A percentile compares a stretch with the other conserved stretches of the same genome.
phyloP scores from a whole-genome alignment of 1,139 yeast genomes.

The Pichia sp. region DNA sequence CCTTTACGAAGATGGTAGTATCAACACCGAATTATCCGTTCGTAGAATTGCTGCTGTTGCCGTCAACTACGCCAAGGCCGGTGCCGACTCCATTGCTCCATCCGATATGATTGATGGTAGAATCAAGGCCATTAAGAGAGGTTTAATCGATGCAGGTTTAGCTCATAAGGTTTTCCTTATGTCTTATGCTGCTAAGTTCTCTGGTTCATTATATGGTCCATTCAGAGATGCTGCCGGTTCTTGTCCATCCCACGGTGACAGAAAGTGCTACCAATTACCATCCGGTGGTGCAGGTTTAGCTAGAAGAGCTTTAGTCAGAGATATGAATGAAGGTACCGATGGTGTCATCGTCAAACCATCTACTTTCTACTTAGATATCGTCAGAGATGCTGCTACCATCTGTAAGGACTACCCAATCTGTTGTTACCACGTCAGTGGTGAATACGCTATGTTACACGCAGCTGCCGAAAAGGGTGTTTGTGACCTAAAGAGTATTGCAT shows the following conservation, averaged over 20 bases:
- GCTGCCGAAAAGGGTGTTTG: constrained; percentile 96
- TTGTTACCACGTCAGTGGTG: constrained; percentile 97
- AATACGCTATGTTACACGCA: constrained; percentile 97
- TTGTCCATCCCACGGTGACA: constrained; percentile 85
- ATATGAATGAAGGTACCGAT: constrained; percentile 91
- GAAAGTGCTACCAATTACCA: constrained; percentile 92
- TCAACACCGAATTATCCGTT: constrained; percentile 74
- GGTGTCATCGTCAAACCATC: constrained; percentile 97
- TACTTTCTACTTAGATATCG: constrained; percentile 88
- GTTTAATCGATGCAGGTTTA: constrained; percentile 76
- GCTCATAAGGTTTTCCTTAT: constrained; percentile 88
- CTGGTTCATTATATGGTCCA: constrained; percentile 93
- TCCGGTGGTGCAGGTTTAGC: constrained; percentile 93
- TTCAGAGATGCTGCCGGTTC: constrained; percentile 98
- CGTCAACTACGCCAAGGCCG: constrained; percentile 92
- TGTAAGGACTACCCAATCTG: constrained; percentile 87
- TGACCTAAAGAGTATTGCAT: constrained; percentile 86
- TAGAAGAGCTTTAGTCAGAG: constrained; percentile 84
- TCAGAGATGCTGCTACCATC: constrained; percentile 81
- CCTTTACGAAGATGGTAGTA: constrained; percentile 78
- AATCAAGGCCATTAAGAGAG: constrained; percentile 81
- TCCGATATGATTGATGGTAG: constrained; percentile 99
- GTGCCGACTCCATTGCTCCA: constrained; percentile 96
- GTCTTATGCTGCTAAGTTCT: constrained; percentile 94
- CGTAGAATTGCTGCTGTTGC: constrained; percentile 92